Evolutionary conservation across 2,329 filamentous ascomycete genomes (phyloP).

Genomic region (Rosellinia necatrix): DNA sequence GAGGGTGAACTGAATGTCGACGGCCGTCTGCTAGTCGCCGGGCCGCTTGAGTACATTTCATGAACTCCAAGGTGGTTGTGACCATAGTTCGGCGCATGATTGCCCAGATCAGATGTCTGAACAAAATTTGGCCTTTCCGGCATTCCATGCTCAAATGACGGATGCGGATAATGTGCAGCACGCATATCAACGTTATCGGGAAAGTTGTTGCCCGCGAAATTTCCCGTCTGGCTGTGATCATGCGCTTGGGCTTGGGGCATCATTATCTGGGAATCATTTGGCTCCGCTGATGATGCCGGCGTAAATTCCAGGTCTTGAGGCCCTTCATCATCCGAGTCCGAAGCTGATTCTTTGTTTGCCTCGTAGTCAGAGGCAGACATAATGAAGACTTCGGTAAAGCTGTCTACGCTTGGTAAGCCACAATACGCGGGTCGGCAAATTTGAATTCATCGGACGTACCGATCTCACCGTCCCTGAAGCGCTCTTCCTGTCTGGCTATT

Average conservation of each 20-base stretch:
- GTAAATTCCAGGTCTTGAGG: conserved; percentile 4
- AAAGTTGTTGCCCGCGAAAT: conserved; percentile 7
- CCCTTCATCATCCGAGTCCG: conserved; percentile 15
- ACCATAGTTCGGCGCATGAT: conserved; percentile 11
- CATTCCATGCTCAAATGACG: conserved; percentile 49
- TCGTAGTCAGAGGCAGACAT: not conserved
- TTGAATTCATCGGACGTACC: conserved; percentile 45
- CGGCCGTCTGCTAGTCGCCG: conserved; percentile 52
- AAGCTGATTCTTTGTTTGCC: not conserved
- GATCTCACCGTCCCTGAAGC: conserved; percentile 60
- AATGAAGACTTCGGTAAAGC: conserved; percentile 26
- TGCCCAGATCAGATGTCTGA: conserved; percentile 32
- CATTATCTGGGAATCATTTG: not conserved
- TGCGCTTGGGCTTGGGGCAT: conserved; percentile 10
- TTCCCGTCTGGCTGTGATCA: conserved; percentile 5
- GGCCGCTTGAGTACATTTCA: conserved; percentile 52
- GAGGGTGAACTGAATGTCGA: conserved; percentile 49
- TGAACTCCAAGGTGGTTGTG: conserved; percentile 47
- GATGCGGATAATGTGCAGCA: conserved; percentile 8
- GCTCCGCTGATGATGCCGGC: conserved; percentile 9
- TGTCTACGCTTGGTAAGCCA: conserved; percentile 45
- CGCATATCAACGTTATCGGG: conserved; percentile 1
- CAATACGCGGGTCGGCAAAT: conserved; percentile 24
- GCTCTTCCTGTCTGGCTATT: conserved; percentile 61
- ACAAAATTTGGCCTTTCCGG: conserved; percentile 43